Percentiles rank a stretch among this genome's conserved stretches.
Evolutionary conservation across 176 grass and related monocot species (phyloP).

Genomic region (Ensete ventricosum): DNA sequence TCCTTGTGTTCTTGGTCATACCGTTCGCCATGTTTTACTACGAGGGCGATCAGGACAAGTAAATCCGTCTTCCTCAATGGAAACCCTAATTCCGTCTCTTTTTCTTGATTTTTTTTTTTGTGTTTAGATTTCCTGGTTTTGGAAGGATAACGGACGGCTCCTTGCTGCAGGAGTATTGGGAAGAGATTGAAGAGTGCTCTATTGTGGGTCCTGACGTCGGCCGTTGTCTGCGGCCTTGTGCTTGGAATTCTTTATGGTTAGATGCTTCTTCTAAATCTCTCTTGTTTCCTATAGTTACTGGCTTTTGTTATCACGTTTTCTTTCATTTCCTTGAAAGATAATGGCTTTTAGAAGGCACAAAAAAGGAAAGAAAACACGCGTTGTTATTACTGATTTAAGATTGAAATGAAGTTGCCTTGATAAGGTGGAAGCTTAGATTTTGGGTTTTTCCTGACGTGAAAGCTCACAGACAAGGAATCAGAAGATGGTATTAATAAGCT

Average conservation of each 20-base stretch:
- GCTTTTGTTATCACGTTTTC: neutral
- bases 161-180: conserved; percentile 45
- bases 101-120: neutral
- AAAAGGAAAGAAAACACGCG: neutral
- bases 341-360: neutral
- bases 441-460: too few species aligned
- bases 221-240: conserved; percentile 65
- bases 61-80: neutral
- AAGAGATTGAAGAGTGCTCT: conserved; percentile 80
- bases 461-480: neutral
- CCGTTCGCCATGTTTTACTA: conserved; percentile 98
- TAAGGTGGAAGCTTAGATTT: too few species aligned
- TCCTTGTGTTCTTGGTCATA: conserved; percentile 93
- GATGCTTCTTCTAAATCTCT: neutral
- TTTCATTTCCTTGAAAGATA: neutral
- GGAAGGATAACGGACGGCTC: neutral
- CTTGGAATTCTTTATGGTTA: conserved; percentile 90
- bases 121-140: conserved; percentile 22
- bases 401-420: too few species aligned
- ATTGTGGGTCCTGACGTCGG: conserved; percentile 68
- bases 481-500: neutral
- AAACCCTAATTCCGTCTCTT: neutral
- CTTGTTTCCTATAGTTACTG: neutral
- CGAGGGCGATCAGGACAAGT: conserved; percentile 99
- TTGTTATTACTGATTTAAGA: neutral